phyloP scores from a whole-genome alignment of 768 basidiomycete genomes.

The Paxillus involutus region DNA sequence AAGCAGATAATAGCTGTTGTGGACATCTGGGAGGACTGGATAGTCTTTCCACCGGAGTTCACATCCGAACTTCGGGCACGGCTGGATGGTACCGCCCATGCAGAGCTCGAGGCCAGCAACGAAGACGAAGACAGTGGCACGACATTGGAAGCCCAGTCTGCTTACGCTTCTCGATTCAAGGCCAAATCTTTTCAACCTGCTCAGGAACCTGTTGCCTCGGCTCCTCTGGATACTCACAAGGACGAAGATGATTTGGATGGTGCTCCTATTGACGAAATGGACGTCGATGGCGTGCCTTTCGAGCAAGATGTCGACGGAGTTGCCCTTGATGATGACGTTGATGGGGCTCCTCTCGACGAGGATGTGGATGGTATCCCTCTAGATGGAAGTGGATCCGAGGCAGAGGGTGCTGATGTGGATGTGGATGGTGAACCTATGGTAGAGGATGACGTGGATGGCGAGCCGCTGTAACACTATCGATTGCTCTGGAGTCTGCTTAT shows the following conservation, averaged over 20 bases:
- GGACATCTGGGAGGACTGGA: conserved; percentile 99
- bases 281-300: conserved; percentile 49
- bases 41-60: conserved; percentile 89
- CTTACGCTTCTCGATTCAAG: conserved; percentile 68
- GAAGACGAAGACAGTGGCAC: conserved; percentile 19
- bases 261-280: conserved; percentile 48
- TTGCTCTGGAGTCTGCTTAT: not conserved
- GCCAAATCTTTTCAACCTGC: conserved; percentile 77
- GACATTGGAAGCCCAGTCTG: conserved; percentile 27
- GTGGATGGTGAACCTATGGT: conserved; percentile 29
- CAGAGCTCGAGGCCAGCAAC: conserved; percentile 28
- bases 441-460: conserved; percentile 39
- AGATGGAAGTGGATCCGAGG: conserved; percentile 14
- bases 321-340: conserved; percentile 30
- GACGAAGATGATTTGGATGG: conserved; percentile 54
- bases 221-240: conserved; percentile 30
- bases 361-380: conserved; percentile 43
- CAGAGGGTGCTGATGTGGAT: conserved; percentile 9
- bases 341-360: conserved; percentile 28
- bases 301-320: conserved; percentile 40
- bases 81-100: conserved; percentile 59
- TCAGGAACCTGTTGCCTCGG: conserved; percentile 34
- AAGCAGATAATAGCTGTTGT: conserved; percentile 86
- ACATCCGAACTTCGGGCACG: conserved; percentile 70
- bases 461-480: conserved; percentile 29